These are phyloP conservation scores for Phytopythium vexans DNA, from an alignment of 352 stramenopile species.

Conservation along the genomic window DNA sequence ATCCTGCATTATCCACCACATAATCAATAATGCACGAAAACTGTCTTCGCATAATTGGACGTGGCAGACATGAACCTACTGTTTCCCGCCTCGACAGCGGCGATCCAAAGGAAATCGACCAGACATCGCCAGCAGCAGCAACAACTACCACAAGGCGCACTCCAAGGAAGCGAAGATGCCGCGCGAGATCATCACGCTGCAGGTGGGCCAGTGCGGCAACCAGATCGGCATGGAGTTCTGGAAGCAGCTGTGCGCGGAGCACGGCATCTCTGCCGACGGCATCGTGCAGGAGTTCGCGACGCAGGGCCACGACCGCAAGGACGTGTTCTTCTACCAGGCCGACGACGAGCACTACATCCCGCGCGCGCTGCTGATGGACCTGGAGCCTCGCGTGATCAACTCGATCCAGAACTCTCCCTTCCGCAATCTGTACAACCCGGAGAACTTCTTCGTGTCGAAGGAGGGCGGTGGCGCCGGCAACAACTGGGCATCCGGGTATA, in stretches of 20 bases:
- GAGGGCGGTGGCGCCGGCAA: constrained; percentile 91
- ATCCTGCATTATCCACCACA: no score
- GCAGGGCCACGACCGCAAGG: constrained; percentile 95
- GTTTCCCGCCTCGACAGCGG: no score
- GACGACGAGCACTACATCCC: constrained; percentile 99
- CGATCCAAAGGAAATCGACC: no score
- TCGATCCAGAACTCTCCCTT: constrained; percentile 91
- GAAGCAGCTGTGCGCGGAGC: constrained; percentile 98
- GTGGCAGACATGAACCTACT: no score
- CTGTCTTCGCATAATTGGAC: no score
- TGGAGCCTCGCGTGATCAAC: constrained; percentile 95
- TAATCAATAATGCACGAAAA: no score
- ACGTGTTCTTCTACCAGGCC: constrained; percentile 99
- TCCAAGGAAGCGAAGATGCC: constrained; percentile 67
- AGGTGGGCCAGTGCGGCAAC: constrained; percentile 99
- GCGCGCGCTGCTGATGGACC: constrained; percentile 96
- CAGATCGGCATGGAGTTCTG: constrained; percentile 99
- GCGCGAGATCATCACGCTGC: constrained; percentile 99
- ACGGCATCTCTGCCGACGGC: constrained; percentile 97
- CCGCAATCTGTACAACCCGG: constrained; percentile 97
- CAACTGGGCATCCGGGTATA: constrained; percentile 92
- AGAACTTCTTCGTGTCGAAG: constrained; percentile 97
- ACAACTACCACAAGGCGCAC: neutral
- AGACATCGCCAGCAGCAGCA: neutral
- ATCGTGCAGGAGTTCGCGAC: constrained; percentile 94